Evolutionary conservation across 257 asterid genomes (phyloP).

Genomic region (Fraxinus pennsylvanica): DNA sequence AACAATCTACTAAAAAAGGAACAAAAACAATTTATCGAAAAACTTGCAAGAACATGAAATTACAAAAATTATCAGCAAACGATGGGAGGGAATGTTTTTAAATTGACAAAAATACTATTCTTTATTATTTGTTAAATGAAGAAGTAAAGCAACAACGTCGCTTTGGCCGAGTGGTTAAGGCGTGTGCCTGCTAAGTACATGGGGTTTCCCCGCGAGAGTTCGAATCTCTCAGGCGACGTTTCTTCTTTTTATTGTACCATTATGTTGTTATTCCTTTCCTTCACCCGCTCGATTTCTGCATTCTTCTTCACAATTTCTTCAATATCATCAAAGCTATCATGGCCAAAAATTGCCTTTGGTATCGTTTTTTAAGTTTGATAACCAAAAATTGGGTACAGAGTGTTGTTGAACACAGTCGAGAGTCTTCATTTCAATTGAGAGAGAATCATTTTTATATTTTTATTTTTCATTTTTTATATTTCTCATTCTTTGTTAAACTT

Average conservation of each 20-base stretch:
- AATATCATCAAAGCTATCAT: neutral
- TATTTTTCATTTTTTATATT: too few relatives aligned
- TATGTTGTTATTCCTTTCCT: neutral
- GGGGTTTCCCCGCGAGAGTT: slow-evolving; percentile 99
- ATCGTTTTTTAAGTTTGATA: neutral
- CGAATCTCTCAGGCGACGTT: slow-evolving; percentile 99
- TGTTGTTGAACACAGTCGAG: too few relatives aligned
- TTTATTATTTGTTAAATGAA: too few relatives aligned
- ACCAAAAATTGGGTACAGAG: too few relatives aligned
- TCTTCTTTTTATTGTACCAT: too few relatives aligned
- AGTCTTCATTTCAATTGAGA: too few relatives aligned
- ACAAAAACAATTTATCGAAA: too few relatives aligned
- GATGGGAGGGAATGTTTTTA: too few relatives aligned
- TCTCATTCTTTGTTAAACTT: neutral
- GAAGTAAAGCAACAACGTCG: rapidly evolving
- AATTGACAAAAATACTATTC: too few relatives aligned
- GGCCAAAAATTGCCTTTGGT: neutral
- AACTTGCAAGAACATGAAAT: too few relatives aligned
- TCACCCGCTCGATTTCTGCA: neutral
- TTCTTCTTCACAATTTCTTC: neutral
- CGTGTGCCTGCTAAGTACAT: slow-evolving; percentile 49
- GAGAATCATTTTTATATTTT: neutral
- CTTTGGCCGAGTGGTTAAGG: slow-evolving; percentile 13
- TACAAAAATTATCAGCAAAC: too few relatives aligned
- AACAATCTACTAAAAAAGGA: too few relatives aligned